These are phyloP conservation scores for Collybiopsis luxurians DNA, from an alignment of 768 basidiomycete genomes.

Conservation along the genomic window DNA sequence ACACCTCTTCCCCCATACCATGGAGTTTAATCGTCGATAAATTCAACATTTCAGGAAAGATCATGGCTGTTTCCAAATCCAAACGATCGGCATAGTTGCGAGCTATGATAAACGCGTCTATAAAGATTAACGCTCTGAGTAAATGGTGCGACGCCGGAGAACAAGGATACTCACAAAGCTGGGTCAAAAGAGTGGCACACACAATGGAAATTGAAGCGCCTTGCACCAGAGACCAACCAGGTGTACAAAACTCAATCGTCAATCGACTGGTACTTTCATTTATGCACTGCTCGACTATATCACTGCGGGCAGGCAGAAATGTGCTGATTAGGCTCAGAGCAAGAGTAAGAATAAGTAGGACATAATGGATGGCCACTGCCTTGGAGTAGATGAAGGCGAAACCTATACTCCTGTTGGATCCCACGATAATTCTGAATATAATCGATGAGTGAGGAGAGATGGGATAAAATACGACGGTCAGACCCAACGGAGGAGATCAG, in stretches of 20 bases:
- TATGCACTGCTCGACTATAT: conserved; percentile 11
- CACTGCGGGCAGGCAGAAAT: conserved; percentile 10
- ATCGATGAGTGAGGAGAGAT: not conserved
- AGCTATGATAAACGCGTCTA: conserved; percentile 17
- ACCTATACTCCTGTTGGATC: conserved; percentile 7
- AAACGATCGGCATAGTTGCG: conserved; percentile 14
- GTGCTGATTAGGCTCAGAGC: conserved; percentile 11
- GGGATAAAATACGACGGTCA: not conserved
- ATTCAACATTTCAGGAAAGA: not conserved
- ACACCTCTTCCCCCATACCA: not conserved
- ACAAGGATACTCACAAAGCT: conserved; percentile 12
- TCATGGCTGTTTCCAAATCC: conserved; percentile 6
- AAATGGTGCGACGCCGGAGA: not conserved
- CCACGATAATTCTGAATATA: conserved; percentile 13
- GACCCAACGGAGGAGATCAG: conserved; percentile 18
- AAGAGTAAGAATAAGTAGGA: conserved; percentile 11
- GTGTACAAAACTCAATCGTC: conserved; percentile 18
- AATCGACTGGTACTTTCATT: conserved; percentile 11
- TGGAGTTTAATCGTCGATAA: not conserved
- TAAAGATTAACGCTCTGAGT: not conserved
- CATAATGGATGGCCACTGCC: conserved; percentile 14
- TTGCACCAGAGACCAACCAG: conserved; percentile 12
- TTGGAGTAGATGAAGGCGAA: conserved; percentile 16
- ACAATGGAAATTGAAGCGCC: conserved; percentile 14
- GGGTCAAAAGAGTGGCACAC: conserved; percentile 8